Evolutionary conservation across 352 stramenopile species (phyloP), one percentile per base, ranked within the genome.

Genomic region (Phytopythium ostracodes): DNA sequence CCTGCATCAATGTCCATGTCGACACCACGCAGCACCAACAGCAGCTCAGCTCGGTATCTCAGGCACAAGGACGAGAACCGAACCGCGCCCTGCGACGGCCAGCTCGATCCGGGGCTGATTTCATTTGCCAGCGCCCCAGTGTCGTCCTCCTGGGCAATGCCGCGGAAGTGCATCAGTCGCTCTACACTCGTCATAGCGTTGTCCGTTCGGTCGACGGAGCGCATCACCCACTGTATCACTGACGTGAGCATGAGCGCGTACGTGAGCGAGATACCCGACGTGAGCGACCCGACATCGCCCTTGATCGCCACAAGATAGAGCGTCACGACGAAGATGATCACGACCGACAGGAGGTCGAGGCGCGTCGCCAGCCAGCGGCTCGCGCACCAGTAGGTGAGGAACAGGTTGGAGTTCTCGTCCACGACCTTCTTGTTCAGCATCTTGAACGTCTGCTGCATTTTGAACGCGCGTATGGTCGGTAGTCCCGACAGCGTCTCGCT

Each of bases 301-400:
- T 71, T 73, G 2, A 72, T 72, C 4, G 87, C 64, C 0, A 98
- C 88, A 11, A 93, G 64, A 44, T 96, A 96, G 9, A 98, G 62
- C 43, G 90, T 84, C 12, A 97, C 82, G 25, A 85, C 79, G 15
- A 83, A 83, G 35, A 98, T 92, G 55, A 99, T 96, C 2, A 51
- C 63, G n/a, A 94, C 80, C 1, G 77, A 82, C 18, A 91, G 47
- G 59, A 72, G 74, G 43, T 89, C 94, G 33, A 99, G 75, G 8
- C 97, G 85, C 36, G 98, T 82, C 17, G 90, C 95, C 5, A 99
- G 74, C 96, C 96, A 99, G 51, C 96, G 97, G 66, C 74, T 70
- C 6, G 74, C 70, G 31, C 66, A 59, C 74, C 77, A 86, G 57
- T 77, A 84, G 33, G 67, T 76, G 27, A 86, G 70, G 59, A 81